Percentiles rank a stretch among this genome's conserved stretches.
These are phyloP conservation scores for Botrytis hyacinthi DNA, from an alignment of 2,329 filamentous ascomycete species.

Conservation along the genomic window DNA sequence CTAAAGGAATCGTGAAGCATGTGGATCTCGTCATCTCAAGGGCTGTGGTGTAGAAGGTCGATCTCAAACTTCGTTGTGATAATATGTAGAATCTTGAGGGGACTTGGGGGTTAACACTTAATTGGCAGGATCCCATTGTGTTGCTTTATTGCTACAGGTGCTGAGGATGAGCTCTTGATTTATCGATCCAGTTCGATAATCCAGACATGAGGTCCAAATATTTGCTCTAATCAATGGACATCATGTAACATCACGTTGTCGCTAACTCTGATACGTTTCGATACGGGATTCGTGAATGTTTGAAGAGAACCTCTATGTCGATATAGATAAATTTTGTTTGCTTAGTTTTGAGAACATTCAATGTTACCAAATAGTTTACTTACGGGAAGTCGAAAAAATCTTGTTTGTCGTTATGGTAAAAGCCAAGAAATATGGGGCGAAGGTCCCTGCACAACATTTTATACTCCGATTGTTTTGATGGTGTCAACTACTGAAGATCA, in stretches of 20 bases:
- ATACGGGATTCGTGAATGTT: neutral
- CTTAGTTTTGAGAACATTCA: neutral
- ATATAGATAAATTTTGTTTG: neutral
- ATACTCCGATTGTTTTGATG: neutral
- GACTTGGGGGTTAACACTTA: neutral
- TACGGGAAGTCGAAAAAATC: neutral
- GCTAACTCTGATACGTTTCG: neutral
- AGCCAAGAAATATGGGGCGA: neutral
- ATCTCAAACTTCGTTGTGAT: neutral
- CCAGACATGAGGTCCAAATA: neutral
- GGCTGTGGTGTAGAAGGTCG: neutral
- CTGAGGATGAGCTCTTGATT: neutral
- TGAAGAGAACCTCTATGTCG: neutral
- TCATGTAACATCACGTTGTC: neutral
- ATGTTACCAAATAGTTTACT: neutral
- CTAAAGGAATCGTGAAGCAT: neutral
- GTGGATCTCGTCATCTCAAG: neutral
- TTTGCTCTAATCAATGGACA: neutral
- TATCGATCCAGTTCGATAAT: neutral
- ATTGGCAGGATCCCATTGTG: neutral
- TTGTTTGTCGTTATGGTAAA: neutral
- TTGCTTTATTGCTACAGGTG: neutral
- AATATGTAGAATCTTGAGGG: neutral
- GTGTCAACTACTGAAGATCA: neutral
- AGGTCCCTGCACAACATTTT: constrained; percentile 7